Conservation (phyloP, 805 yeast genomes). For the Lipomyces yamanashiensis region DNA sequence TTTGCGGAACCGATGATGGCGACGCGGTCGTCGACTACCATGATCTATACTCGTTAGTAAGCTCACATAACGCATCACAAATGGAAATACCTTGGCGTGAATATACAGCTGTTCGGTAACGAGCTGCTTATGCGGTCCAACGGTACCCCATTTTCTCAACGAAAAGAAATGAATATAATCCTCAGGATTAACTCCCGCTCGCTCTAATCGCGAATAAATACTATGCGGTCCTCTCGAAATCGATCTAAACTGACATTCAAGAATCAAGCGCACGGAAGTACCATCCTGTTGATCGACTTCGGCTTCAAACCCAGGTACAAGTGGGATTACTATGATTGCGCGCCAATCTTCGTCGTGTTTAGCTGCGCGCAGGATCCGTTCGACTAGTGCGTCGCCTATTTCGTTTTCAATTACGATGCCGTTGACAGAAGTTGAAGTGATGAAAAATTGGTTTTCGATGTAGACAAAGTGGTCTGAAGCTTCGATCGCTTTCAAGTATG, state of each 20-base stretch:
- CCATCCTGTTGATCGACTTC: conserved; percentile 94
- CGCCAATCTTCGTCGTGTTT: conserved; percentile 79
- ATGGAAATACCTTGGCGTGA: conserved; percentile 73
- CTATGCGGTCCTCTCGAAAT: conserved; percentile 89
- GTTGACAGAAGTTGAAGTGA: conserved; percentile 85
- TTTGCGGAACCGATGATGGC: conserved; percentile 98
- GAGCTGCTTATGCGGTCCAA: conserved; percentile 73
- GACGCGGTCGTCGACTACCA: conserved; percentile 90
- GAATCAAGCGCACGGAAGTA: conserved; percentile 90
- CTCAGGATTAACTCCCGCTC: conserved; percentile 81
- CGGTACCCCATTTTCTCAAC: conserved; percentile 91
- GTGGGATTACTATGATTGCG: conserved; percentile 87
- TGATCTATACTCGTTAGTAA: conserved; percentile 33
- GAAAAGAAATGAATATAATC: conserved; percentile 92
- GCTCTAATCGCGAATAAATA: conserved; percentile 78
- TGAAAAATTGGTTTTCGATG: conserved; percentile 93
- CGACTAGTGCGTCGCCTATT: conserved; percentile 97
- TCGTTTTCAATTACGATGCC: conserved; percentile 83
- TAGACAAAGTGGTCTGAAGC: conserved; percentile 91
- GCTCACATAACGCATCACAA: neutral
- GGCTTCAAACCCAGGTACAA: conserved; percentile 97
- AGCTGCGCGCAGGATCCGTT: conserved; percentile 88
- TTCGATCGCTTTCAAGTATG: conserved; percentile 87
- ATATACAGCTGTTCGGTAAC: conserved; percentile 92
- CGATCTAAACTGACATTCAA: conserved; percentile 94